Evolutionary conservation across 2,329 filamentous ascomycete genomes (phyloP).

Genomic region (Pleurostoma richardsiae): DNA sequence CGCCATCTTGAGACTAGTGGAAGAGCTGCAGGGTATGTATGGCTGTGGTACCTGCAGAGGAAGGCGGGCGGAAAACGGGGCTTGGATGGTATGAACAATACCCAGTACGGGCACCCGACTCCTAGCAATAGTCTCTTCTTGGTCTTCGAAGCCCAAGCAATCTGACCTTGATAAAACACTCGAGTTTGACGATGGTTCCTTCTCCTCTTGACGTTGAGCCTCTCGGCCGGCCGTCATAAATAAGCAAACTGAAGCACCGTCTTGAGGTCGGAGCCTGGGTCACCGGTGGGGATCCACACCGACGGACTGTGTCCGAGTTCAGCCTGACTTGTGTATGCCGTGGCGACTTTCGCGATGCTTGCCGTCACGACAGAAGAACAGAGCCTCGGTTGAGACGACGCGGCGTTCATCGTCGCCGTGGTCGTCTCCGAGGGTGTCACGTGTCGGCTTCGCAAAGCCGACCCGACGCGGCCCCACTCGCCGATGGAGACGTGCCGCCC

Average conservation of each 20-base stretch:
- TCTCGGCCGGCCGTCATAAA: not conserved
- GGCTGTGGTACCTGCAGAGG: too few relatives aligned
- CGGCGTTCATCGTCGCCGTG: not conserved
- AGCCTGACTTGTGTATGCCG: not conserved
- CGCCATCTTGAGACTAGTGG: constrained; percentile 1
- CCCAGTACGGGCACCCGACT: too few relatives aligned
- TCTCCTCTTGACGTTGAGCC: too few relatives aligned
- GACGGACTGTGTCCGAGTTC: not conserved
- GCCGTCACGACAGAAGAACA: too few relatives aligned
- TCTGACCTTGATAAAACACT: too few relatives aligned
- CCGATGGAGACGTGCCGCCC: not conserved
- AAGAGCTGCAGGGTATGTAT: too few relatives aligned
- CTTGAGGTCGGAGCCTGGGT: not conserved
- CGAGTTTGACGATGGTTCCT: too few relatives aligned
- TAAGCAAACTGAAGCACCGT: not conserved
- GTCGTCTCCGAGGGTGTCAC: not conserved
- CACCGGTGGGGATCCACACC: constrained; percentile 4
- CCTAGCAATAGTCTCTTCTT: too few relatives aligned
- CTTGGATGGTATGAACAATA: not conserved
- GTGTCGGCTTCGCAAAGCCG: constrained; percentile 3
- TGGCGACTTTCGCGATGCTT: not conserved
- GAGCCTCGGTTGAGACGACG: too few relatives aligned
- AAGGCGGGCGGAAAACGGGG: too few relatives aligned
- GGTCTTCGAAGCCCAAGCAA: too few relatives aligned
- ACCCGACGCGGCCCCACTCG: constrained; percentile 4